Evolutionary conservation across 140 eudicot species (phyloP), one percentile per base, ranked within the genome.

Genomic region (Cichorium intybus): DNA sequence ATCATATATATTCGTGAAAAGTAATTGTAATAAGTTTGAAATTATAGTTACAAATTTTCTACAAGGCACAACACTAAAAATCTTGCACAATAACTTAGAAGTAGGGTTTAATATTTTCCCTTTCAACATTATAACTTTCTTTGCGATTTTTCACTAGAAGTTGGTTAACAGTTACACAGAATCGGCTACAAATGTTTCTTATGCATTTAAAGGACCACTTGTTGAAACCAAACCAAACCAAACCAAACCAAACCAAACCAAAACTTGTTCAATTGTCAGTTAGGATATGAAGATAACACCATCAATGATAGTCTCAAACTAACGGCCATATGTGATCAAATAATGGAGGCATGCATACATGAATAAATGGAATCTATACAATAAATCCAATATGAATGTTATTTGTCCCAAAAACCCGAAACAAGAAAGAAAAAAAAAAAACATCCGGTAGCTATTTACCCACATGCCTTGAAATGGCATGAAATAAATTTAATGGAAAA

Each of bases 401-500:
- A 56, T 48, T 3, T 27, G 2, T 52, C 68, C 56, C 63, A 45
- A 39, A 10, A 56, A 37, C 47, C 72, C 61, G 49, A 64, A 46
- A 73, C 50, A 39, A 24, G 15, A 45, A 64, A 56, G 22, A 15
- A n/a, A 65, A 39, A 15, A 54, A 9, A 54, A 24, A 9, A 18
- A 18, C 7, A 17, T 56, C 24, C 10, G 49, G 51, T 26, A 69
- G 4, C 49, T 58, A 58, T 29, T 7, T 16, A 58, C 64, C 46
- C 37, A 46, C 43, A 31, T 31, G 63, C 62, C 12, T 48, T 48
- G 10, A 20, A 31, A 31, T 10, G 12, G 37, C 74, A 66, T n/a
- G 27, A 24, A 35, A 23, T 15, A 15, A 43, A 7, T 7, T 80
- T 56, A 92, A 68, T 92, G 98, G 76, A 92, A 92, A 75, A 92